Evolutionary conservation across 2,329 filamentous ascomycete genomes (phyloP).

Genomic region (Aspergillus puulaauensis): DNA sequence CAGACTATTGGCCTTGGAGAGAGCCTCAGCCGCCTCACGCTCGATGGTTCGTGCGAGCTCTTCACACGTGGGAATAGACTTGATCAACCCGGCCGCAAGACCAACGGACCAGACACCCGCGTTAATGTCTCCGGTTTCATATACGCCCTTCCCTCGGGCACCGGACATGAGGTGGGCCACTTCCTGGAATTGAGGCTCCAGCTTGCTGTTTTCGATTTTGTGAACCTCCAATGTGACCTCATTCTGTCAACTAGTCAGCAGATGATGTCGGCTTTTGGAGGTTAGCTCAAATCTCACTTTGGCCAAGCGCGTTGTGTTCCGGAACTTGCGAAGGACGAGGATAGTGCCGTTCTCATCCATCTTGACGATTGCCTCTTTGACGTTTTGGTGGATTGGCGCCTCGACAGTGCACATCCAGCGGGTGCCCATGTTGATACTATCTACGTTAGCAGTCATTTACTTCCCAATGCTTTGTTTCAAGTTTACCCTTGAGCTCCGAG

Average conservation of each 20-base stretch:
- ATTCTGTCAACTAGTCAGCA: neutral
- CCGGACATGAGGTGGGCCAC: constrained; percentile 10
- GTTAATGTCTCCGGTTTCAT: constrained; percentile 8
- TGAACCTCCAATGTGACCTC: constrained; percentile 10
- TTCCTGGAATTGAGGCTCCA: constrained; percentile 6
- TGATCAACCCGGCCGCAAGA: constrained; percentile 1
- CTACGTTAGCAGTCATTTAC: neutral
- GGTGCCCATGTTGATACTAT: constrained; percentile 87
- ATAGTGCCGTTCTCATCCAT: constrained; percentile 88
- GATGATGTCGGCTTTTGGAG: neutral
- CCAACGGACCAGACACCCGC: constrained; percentile 11
- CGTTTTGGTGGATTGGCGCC: constrained; percentile 83
- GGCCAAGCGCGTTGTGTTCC: constrained; percentile 7
- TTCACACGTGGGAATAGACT: constrained; percentile 5
- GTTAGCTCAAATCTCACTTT: neutral
- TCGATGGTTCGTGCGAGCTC: constrained; percentile 6
- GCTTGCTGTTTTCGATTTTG: constrained; percentile 8
- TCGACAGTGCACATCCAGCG: constrained; percentile 95
- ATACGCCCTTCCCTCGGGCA: constrained; percentile 5
- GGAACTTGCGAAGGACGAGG: constrained; percentile 60
- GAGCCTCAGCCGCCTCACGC: constrained; percentile 1
- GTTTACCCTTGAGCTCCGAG: constrained; percentile 75
- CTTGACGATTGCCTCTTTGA: constrained; percentile 87
- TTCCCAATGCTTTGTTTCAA: neutral
- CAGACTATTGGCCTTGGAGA: neutral